Base-by-base conservation (phyloP, 345 rosid species). In the Microcos paniculata region DNA sequence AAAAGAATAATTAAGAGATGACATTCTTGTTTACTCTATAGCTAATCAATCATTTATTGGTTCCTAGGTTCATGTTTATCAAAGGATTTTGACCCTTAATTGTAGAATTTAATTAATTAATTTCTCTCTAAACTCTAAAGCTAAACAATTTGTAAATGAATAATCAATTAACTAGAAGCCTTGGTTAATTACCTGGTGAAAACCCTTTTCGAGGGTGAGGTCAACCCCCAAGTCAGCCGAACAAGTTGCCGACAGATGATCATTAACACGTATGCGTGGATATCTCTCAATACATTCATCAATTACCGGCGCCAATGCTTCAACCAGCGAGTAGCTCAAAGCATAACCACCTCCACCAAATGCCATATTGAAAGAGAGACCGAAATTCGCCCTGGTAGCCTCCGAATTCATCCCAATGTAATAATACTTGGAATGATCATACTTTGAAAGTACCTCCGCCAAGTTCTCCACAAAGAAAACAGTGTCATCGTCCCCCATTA, bases 321-420 rank as follows among this genome's bases (percentile, higher is more conserved):
- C 79, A 26, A 80, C 89, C 9, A 88, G 26, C 4, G 91, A 74
- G 57, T 88, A 91, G 61, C 97, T 91, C 76, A 90, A 31, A 73
- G 90, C 94, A 76, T 87, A 87, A 13, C 94, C 94, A 49, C 79
- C 92, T 70, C 97, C 94, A 19, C 92, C 97, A 45, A 49, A 90
- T 4, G 80, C 94, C 97, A 91, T 90, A 0, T 86, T 87, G 13
- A 88, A 90, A 3, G 86, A 73, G 43, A 88, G 72, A 15, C 13
- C 53, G 23, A 30, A 62, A 61, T 88, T 88, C 0, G 86, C 78
- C 31, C 26, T 53, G 3, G 84, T 30, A 3, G 84, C 49, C 68
- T 90, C 94, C 3, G 94, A 88, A 46, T 52, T 76, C 48, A 76
- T 74, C 10, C 97, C 92, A 14, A 90, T 84, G 77, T 91, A 91